Percentiles rank a stretch among this genome's conserved stretches.
Conservation (phyloP, 2,329 filamentous ascomycete genomes). For the Beauveria pseudobassiana region DNA sequence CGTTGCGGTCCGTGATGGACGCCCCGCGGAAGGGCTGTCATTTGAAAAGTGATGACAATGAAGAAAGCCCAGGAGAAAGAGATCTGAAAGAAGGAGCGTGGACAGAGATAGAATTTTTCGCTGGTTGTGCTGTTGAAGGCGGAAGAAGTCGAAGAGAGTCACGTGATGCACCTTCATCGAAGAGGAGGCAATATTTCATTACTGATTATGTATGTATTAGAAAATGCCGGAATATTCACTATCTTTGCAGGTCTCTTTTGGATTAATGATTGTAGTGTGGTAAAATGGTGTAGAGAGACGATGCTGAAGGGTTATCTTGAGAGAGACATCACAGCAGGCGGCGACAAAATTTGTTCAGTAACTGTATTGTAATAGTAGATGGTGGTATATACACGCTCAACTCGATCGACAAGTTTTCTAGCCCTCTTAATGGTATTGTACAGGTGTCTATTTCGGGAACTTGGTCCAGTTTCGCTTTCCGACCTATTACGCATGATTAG, state of each 20-base stretch:
- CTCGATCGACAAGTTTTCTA: neutral
- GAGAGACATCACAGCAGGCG: neutral
- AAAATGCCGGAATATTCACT: neutral
- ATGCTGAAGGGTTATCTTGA: neutral
- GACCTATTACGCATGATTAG: constrained; percentile 36
- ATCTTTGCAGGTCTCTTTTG: neutral
- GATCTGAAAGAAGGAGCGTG: neutral
- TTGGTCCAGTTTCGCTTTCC: constrained; percentile 50
- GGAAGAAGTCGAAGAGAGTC: neutral
- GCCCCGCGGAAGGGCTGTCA: constrained; percentile 6
- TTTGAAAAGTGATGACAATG: neutral
- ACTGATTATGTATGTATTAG: neutral
- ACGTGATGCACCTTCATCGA: neutral
- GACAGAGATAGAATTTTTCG: neutral
- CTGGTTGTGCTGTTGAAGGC: neutral
- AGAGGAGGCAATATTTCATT: neutral
- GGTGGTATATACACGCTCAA: constrained; percentile 12
- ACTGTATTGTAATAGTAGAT: constrained; percentile 29
- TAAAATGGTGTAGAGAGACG: too few relatives aligned
- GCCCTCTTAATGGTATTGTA: neutral
- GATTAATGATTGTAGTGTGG: neutral
- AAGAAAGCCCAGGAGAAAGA: neutral
- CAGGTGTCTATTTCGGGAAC: constrained; percentile 44
- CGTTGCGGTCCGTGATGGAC: constrained; percentile 29
- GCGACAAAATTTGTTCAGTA: neutral